Base-by-base conservation (phyloP, 1,139 yeast genomes). In the Geotrichum phurueaensis region DNA sequence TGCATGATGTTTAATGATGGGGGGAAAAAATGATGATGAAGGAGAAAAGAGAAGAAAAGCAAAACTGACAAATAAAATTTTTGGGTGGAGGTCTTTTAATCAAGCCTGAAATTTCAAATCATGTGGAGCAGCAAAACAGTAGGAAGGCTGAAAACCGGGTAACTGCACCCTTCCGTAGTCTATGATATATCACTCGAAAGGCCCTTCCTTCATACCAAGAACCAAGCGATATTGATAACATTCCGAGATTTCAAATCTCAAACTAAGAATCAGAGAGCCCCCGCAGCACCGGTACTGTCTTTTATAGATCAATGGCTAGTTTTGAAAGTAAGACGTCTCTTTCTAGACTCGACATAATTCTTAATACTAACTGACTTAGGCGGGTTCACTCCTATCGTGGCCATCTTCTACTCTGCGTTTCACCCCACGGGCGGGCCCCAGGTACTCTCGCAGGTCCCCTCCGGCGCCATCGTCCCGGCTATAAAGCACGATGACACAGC, bases 361-460 rank as follows among this genome's bases (percentile, higher is more conserved):
- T 36, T 20, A 54, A 27, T 51, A 15, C 31, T 50, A 20, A 36
- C n/a, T 13, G 22, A 43, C 50, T 53, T 43, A 67, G 51, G 79
- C 71, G 96, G 96, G 31, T 88, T 89, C 68, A 85, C 87, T 18
- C 96, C 96, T 29, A 91, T 94, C 43, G 80, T 84, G 62, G 95
- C 97, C 1, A 80, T 91, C 54, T 92, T 94, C 73, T 94, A 90
- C 73, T 85, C 97, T 0, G 89, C 89, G 0, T 94, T 94, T 74
- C 97, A 95, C 69, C 97, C 97, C 0, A 88, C 94, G 0, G 96
- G 90, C 69, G 99, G 99, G 1, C 87, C 99, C 0, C 89, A 91
- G 72, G 92, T 94, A n/a, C 82, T 89, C 3, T 89, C 89, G 68
- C 97, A 95, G 70, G 96, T 90, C 0, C 99, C 99, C 62, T 81